Evolutionary conservation across 805 yeast species (phyloP), one percentile per base, ranked within the genome.

Genomic region (Barnettozyma pratensis): DNA sequence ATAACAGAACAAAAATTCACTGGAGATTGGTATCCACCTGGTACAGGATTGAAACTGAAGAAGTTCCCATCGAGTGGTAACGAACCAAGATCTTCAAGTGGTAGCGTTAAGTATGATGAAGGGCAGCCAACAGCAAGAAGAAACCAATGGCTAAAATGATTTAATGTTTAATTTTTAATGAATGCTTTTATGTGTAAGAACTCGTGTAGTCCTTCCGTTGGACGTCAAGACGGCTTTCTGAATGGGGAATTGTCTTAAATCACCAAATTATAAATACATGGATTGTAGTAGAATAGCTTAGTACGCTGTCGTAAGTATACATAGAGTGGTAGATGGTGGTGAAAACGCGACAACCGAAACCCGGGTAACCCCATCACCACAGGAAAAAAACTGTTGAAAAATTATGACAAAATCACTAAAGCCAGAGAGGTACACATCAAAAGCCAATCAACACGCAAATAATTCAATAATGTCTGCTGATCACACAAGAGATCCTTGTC

Each of bases 401-500:
- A 14, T 19, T 25, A 45, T 35, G 35, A 40, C 36, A 6, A 12
- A 39, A 40, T 10, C 26, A 12, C 34, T 11, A 26, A 10, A 42
- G 27, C 14, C 10, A 44, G 9, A 27, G 42, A 45, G 12, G 11
- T 10, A 34, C 28, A 41, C 37, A 31, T 5, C n/a, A 31, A 28
- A 32, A 38, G 11, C 7, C 30, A 26, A 37, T 26, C 29, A 37
- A 19, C 37, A 35, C 19, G 11, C 37, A 35, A 10, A 37, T 14
- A 8, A 6, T 9, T 4, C 35, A 12, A 14, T 39, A 31, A 85
- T 86, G 91, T 85, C 95, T 42, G 96, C 96, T 48, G 99, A 94
- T 73, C 98, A 94, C 71, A 82, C 96, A 40, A 87, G 98, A 81
- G 99, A 94, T 68, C 99, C 99, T 60, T 94, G 99, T 73, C 99